Conservation (phyloP, 2,329 filamentous ascomycete species). For the Chrysoporthe austroafricana region DNA sequence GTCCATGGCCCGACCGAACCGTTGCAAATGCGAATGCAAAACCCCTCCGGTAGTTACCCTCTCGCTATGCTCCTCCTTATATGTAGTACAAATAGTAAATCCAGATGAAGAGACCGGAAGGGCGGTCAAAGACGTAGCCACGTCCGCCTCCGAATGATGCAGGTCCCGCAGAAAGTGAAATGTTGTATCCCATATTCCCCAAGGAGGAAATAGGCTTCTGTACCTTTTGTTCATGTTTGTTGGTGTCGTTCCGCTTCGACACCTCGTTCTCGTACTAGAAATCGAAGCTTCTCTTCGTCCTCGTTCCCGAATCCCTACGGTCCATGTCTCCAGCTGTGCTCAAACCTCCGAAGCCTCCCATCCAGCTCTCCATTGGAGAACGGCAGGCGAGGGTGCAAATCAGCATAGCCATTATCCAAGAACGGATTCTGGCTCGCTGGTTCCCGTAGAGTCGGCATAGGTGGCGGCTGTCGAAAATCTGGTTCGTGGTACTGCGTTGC, state of each 20-base stretch:
- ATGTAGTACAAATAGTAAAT: not conserved
- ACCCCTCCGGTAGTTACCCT: not conserved
- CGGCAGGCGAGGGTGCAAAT: slow-evolving; percentile 10
- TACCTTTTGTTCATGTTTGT: not conserved
- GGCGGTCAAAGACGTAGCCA: not conserved
- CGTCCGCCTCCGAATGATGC: not conserved
- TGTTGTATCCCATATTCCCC: not conserved
- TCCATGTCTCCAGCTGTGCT: not conserved
- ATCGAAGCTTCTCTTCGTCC: not conserved
- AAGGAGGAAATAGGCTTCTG: not conserved
- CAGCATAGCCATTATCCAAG: slow-evolving; percentile 12
- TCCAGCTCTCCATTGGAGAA: slow-evolving; percentile 4
- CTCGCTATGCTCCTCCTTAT: not conserved
- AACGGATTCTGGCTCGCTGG: slow-evolving; percentile 9
- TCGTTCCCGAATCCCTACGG: not conserved
- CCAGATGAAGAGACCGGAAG: not conserved
- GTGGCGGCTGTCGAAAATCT: not conserved
- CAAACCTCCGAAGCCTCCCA: not conserved
- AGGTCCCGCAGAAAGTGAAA: not conserved
- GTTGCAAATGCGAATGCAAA: slow-evolving; percentile 6
- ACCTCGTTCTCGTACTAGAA: not conserved
- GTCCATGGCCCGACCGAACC: not conserved
- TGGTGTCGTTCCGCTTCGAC: not conserved
- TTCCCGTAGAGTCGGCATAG: not conserved
- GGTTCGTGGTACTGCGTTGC: not conserved